Evolutionary conservation across 257 asterid genomes (phyloP).

Genomic region (Fraxinus cuspidata): DNA sequence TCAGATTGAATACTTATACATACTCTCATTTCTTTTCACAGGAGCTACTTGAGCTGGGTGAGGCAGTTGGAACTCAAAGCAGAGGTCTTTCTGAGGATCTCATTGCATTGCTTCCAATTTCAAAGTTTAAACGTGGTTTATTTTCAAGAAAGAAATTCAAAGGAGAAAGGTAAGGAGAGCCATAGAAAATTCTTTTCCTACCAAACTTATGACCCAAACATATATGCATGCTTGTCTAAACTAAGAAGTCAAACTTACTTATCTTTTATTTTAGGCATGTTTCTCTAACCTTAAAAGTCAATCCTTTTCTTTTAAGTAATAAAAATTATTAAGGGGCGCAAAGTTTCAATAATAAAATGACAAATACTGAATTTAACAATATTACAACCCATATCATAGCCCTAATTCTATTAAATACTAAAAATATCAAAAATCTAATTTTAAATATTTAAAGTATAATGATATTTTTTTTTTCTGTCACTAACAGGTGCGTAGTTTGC

Average conservation of each 20-base stretch:
- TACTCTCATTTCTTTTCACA: slow-evolving; percentile 23
- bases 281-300: not conserved
- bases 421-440: not conserved
- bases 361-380: not conserved
- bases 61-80: slow-evolving; percentile 84
- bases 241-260: not conserved
- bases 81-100: slow-evolving; percentile 83
- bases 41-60: slow-evolving; percentile 94
- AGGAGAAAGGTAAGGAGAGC: slow-evolving; percentile 65
- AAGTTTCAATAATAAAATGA: not conserved
- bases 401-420: not conserved
- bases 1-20: not conserved
- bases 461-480: slow-evolving; percentile 7
- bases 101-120: slow-evolving; percentile 70
- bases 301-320: not conserved
- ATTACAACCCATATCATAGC: not conserved
- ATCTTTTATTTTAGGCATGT: not conserved
- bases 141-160: slow-evolving; percentile 68
- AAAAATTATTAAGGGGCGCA: not conserved
- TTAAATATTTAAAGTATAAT: not conserved
- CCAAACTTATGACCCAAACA: not conserved
- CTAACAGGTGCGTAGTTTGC: slow-evolving; percentile 86
- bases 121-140: slow-evolving; percentile 77
- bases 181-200: not conserved
- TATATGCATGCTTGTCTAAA: not conserved